Conservation (phyloP, 2,329 filamentous ascomycete genomes). For the Beauveria caledonica region DNA sequence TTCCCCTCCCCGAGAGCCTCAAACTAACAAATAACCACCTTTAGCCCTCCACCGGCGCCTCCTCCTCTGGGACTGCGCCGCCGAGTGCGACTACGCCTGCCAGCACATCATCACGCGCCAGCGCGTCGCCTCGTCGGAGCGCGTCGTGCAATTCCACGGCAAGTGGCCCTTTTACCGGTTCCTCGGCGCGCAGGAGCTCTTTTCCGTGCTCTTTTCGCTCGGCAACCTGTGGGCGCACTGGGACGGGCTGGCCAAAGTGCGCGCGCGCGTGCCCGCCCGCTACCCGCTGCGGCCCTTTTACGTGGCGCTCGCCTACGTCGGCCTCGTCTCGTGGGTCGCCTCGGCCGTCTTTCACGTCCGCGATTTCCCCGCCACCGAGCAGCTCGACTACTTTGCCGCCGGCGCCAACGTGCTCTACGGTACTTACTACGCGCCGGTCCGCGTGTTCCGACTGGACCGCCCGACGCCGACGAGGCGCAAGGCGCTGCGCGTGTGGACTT, state of each 20-base stretch:
- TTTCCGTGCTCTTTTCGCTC: conserved; percentile 85
- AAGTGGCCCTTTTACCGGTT: conserved; percentile 97
- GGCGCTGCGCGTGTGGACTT: conserved; percentile 67
- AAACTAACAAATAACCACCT: neutral
- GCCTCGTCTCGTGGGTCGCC: conserved; percentile 76
- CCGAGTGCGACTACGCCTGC: conserved; percentile 97
- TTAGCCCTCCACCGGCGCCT: conserved; percentile 76
- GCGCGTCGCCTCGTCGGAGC: conserved; percentile 57
- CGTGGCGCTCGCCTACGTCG: conserved; percentile 68
- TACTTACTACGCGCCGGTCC: conserved; percentile 73
- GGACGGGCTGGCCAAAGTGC: conserved; percentile 64
- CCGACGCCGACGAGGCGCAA: conserved; percentile 31
- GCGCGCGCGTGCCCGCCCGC: conserved; percentile 56
- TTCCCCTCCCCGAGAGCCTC: conserved; percentile 8
- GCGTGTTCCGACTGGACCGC: conserved; percentile 75
- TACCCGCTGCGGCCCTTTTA: conserved; percentile 81
- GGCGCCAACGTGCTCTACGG: conserved; percentile 87
- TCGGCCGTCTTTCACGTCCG: conserved; percentile 89
- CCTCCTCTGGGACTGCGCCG: conserved; percentile 83
- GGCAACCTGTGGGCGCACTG: conserved; percentile 85
- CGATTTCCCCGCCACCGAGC: conserved; percentile 79
- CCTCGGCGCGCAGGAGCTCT: conserved; percentile 89
- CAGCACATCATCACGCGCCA: conserved; percentile 80
- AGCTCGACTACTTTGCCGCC: conserved; percentile 92
- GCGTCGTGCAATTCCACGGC: conserved; percentile 87